These are phyloP conservation scores for Acidomyces sp. DNA, from an alignment of 495 filamentous ascomycete species.

Conservation along the genomic window DNA sequence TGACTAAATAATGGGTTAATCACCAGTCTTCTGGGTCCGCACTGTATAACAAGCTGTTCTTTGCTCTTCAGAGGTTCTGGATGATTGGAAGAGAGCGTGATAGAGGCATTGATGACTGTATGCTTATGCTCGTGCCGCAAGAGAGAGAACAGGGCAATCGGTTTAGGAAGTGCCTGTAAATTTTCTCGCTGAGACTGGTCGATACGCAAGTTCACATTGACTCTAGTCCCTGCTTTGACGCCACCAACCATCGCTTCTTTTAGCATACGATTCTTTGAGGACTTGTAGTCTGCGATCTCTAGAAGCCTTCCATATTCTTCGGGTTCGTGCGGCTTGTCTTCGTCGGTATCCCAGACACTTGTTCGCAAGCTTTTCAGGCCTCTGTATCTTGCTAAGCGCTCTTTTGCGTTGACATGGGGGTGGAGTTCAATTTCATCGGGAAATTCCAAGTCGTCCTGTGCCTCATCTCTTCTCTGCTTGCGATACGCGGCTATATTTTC, in stretches of 20 bases:
- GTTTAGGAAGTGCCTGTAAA: conserved; percentile 42
- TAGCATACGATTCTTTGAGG: conserved; percentile 56
- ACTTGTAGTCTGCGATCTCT: conserved; percentile 70
- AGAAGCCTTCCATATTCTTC: conserved; percentile 80
- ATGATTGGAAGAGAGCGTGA: conserved; percentile 62
- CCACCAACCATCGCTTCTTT: conserved; percentile 77
- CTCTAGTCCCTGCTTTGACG: conserved; percentile 66
- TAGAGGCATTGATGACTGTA: conserved; percentile 71
- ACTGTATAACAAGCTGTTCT: conserved; percentile 77
- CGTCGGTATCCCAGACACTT: conserved; percentile 74
- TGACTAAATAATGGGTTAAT: conserved; percentile 86
- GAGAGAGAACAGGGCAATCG: conserved; percentile 61
- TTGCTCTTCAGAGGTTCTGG: conserved; percentile 71
- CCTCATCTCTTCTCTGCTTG: conserved; percentile 58
- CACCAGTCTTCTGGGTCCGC: conserved; percentile 69
- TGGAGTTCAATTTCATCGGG: conserved; percentile 94
- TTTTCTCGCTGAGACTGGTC: conserved; percentile 34
- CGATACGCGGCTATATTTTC: conserved; percentile 67
- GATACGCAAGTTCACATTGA: conserved; percentile 59
- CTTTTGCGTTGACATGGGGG: conserved; percentile 71
- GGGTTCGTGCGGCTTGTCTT: conserved; percentile 73
- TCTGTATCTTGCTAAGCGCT: conserved; percentile 71
- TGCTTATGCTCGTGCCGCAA: conserved; percentile 90
- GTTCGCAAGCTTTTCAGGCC: conserved; percentile 81
- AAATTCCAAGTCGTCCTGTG: conserved; percentile 82